Evolutionary conservation across 1,284 basidiomycete species (phyloP).

Genomic region (Puccinia coronata): DNA sequence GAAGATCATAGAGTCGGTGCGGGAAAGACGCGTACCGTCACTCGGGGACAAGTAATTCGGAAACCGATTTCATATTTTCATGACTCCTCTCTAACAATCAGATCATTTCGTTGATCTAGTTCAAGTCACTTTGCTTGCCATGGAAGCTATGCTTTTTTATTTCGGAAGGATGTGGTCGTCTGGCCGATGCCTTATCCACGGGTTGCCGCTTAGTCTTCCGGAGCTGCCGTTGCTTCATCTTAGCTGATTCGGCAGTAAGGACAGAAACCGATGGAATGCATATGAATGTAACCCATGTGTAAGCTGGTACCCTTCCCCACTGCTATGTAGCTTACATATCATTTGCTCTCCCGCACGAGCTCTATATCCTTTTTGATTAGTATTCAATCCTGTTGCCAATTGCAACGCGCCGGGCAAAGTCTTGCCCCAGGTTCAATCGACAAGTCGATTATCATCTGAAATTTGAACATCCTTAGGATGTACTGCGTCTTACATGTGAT

Average conservation of each 20-base stretch:
- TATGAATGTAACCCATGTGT: neutral
- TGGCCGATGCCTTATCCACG: neutral
- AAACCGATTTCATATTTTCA: constrained; percentile 1
- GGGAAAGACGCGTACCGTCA: too few relatives aligned
- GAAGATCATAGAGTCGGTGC: too few relatives aligned
- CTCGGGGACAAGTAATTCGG: constrained; percentile 33
- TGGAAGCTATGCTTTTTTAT: neutral
- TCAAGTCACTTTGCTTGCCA: constrained; percentile 25
- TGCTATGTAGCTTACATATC: constrained; percentile 7
- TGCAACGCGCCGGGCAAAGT: neutral
- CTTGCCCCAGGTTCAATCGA: neutral
- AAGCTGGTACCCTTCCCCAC: constrained; percentile 4
- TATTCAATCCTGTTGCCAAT: neutral
- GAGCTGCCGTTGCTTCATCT: neutral
- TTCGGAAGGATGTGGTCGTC: neutral
- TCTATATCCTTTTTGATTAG: neutral
- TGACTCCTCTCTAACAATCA: neutral
- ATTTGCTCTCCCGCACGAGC: constrained; percentile 5
- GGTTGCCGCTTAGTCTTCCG: constrained; percentile 8
- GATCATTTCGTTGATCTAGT: neutral
- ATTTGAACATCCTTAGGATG: neutral
- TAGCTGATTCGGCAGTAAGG: neutral
- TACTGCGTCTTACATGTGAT: constrained; percentile 1
- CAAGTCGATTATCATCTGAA: neutral
- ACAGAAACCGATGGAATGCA: neutral